Conservation (phyloP, 2,329 filamentous ascomycete genomes). For the Pseudogymnoascus sp. region DNA sequence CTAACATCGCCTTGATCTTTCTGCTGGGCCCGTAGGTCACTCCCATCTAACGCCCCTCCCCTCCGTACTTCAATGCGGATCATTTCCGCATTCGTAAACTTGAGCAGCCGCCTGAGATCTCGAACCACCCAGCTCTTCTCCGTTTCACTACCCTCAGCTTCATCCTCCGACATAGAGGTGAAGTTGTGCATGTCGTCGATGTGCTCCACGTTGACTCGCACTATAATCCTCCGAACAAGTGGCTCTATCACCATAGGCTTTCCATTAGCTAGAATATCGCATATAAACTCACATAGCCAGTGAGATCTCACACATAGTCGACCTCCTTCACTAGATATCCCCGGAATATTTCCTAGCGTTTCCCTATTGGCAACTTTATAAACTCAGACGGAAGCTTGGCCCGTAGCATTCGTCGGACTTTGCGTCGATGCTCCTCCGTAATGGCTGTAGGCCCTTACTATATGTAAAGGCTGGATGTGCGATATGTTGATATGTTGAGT, state of each 20-base stretch:
- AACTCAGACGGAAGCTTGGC: not conserved
- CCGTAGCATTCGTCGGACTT: not conserved
- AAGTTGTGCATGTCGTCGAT: not conserved
- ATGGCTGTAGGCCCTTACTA: too few species aligned
- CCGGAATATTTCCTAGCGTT: not conserved
- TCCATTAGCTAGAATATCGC: not conserved
- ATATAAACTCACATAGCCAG: conserved; percentile 4
- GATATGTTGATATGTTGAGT: too few species aligned
- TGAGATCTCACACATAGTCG: not conserved
- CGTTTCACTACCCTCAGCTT: not conserved
- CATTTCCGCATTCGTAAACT: not conserved
- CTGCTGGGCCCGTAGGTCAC: not conserved
- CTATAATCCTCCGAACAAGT: not conserved
- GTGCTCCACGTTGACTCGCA: not conserved
- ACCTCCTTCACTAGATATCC: not conserved
- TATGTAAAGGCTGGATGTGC: too few species aligned
- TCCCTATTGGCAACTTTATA: not conserved
- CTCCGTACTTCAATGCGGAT: not conserved
- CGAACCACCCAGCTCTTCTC: not conserved
- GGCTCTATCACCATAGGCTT: not conserved
- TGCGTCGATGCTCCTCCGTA: not conserved
- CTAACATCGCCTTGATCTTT: not conserved
- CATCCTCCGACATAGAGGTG: not conserved
- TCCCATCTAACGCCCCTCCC: not conserved
- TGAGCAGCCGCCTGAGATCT: not conserved